Conservation (phyloP, 2,329 filamentous ascomycete species). For the Parastagonospora nodorum region DNA sequence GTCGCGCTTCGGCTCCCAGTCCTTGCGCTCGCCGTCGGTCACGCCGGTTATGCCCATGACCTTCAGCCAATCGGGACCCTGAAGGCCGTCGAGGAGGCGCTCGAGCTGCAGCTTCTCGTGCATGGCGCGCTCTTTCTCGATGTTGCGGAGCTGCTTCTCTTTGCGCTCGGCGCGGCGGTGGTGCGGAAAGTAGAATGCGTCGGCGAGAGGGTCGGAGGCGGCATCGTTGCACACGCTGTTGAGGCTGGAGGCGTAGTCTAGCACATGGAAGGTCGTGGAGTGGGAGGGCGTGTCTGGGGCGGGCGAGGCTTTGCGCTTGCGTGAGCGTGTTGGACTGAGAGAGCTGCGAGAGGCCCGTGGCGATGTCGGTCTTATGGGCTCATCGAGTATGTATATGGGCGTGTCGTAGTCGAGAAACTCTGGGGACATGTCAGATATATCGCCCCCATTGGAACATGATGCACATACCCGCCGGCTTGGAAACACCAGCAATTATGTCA, state of each 20-base stretch:
- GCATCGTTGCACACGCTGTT: slow-evolving; percentile 39
- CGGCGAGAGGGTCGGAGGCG: slow-evolving; percentile 59
- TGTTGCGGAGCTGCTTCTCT: slow-evolving; percentile 71
- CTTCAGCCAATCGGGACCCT: slow-evolving; percentile 90
- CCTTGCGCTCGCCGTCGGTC: slow-evolving; percentile 83
- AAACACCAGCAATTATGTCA: slow-evolving; percentile 85
- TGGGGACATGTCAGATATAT: slow-evolving; percentile 46
- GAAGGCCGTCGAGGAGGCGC: slow-evolving; percentile 76
- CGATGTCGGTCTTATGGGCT: slow-evolving; percentile 42
- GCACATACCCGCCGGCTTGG: slow-evolving; percentile 72
- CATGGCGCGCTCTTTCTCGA: slow-evolving; percentile 68
- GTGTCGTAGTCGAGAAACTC: slow-evolving; percentile 76
- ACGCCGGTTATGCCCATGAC: slow-evolving; percentile 87
- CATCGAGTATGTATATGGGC: slow-evolving; percentile 72
- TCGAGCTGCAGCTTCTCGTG: slow-evolving; percentile 71
- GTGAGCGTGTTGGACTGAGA: slow-evolving; percentile 29
- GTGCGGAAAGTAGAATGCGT: slow-evolving; percentile 61
- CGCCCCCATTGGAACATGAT: slow-evolving; percentile 12
- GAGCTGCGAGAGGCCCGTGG: slow-evolving; percentile 28
- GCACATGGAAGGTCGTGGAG: slow-evolving; percentile 40
- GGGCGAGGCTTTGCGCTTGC: slow-evolving; percentile 26
- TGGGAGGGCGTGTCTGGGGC: slow-evolving; percentile 24
- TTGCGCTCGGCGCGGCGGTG: slow-evolving; percentile 67
- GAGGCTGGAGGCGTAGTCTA: slow-evolving; percentile 51
- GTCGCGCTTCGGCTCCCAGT: slow-evolving; percentile 82